Base-by-base conservation (phyloP, 1,139 yeast species). In the Geotrichum reessii region DNA sequence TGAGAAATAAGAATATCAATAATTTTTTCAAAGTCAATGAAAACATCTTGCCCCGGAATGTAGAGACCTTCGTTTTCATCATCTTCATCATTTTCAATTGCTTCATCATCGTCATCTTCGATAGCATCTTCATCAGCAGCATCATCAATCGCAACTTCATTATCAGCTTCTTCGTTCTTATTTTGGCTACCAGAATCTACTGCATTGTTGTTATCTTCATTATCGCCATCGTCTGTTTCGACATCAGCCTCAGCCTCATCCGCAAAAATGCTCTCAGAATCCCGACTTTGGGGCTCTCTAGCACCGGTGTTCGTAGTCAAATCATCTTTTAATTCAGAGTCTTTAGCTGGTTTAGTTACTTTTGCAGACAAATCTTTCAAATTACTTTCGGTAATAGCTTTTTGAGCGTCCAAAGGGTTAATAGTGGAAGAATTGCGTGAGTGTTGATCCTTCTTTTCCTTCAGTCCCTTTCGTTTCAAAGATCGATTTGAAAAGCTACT, bases 1-100 rank as follows among this genome's bases (percentile, higher is more conserved):
- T 90, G 90, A 1, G 91, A 83, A 37, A 93, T 81, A 50, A 93
- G 73, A 51, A 92, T 91, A 59, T 85, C 89, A 54, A 91, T 85
- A 53, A 93, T 85, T 65, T 83, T 87, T 3, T 91, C 83, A 67
- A 85, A 90, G 71, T 92, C 95, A 54, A 93, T 80, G 62, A 82
- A 83, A 22, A 91, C 85, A 68, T 93, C 96, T 69, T 91, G 97
- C 0, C 97, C 97, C 2, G 89, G 89, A 19, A 86, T 77, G 66
- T 86, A 86, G 9, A 84, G 73, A 5, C 84, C 88, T 24, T 83
- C 86, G 28, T 75, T 76, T 14, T 73, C 74, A 9, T 60, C 66
- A 1, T 64, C 69, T 5, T 63, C 63, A 50, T 63, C 67, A 3
- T 64, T 66, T 7, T 66, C 67, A n/a, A 64, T 68, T 7, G 57